Base-by-base conservation (phyloP, 495 filamentous ascomycete genomes). In the Alectoria sarmentosa region DNA sequence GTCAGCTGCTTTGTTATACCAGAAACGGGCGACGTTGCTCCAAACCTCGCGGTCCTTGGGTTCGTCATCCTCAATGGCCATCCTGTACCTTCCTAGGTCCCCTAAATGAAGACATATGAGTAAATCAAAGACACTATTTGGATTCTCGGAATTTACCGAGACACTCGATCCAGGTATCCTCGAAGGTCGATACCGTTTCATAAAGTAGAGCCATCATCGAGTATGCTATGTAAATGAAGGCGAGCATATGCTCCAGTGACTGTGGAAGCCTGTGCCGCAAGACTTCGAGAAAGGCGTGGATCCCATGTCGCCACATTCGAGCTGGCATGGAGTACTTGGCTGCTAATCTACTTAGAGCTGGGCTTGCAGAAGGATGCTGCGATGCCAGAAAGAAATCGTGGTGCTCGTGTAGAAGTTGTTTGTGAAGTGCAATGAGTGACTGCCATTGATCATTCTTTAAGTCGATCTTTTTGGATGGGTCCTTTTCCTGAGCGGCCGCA, bases 161-260 rank as follows among this genome's bases (percentile, higher is more conserved):
- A 69, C 90, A 96, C 67, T 96, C 92, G 32, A 96, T 89, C 92
- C 92, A 96, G 0, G 88, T 95, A 56, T 92, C 89, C 65, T 88
- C 82, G 69, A 92, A 96, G 0, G 80, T 75, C 1, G 79, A 71
- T 1, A 82, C 79, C 0, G 80, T 83, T 65, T 83, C 80, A 49
- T 76, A 80, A 0, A 83, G 73, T 0, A 82, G 68, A 1, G 79
- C 76, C 73, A 82, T 77, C 78, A 81, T 82, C 41, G 77, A 77
- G 58, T 83, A 82, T 3, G 80, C 80, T 1, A 82, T 74, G 62
- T 81, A 80, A 46, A 83, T 80, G 58, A 80, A 82, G 3, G 80
- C 70, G 0, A 83, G 70, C 80, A 82, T 83, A 54, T 80, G 78
- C n/a, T 82, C 80, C 38, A 78, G 65, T 21, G 75, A 78, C 0